Conservation (phyloP, 106 monocot genomes). For the Acanthochlamys bracteata region DNA sequence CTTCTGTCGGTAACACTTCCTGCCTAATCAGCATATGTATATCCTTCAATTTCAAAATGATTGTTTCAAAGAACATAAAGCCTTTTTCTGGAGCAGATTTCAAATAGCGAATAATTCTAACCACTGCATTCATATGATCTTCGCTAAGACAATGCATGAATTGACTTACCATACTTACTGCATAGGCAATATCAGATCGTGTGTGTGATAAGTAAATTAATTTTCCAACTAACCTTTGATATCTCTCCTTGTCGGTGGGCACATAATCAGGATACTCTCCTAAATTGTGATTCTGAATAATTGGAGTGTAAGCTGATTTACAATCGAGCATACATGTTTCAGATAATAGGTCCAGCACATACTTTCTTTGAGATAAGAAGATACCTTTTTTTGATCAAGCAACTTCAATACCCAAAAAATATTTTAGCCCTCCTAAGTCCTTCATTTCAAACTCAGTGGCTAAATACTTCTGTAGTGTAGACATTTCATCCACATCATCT, state of each 20-base stretch:
- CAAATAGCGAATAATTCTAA: background rate
- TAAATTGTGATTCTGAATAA: background rate
- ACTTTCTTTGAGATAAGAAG: conserved; percentile 3
- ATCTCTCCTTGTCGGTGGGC: background rate
- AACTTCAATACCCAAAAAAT: conserved; percentile 1
- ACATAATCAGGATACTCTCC: background rate
- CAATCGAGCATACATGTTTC: background rate
- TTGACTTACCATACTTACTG: too few species aligned
- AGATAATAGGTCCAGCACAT: background rate
- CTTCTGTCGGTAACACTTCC: too few species aligned
- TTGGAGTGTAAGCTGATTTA: background rate
- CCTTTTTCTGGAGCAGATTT: background rate
- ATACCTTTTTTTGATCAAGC: background rate
- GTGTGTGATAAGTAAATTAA: conserved; percentile 2
- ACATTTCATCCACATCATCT: too few species aligned
- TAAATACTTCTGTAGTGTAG: too few species aligned
- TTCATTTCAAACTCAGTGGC: conserved; percentile 2
- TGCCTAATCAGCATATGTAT: background rate
- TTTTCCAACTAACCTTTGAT: background rate
- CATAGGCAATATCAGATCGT: too few species aligned
- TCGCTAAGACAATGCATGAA: too few species aligned
- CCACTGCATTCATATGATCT: background rate
- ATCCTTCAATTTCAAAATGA: background rate
- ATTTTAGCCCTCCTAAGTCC: background rate
- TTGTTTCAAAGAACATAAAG: background rate